Evolutionary conservation across 129 eudicot genomes (phyloP), one percentile per base, ranked within the genome.

Genomic region (Lactuca sativa): DNA sequence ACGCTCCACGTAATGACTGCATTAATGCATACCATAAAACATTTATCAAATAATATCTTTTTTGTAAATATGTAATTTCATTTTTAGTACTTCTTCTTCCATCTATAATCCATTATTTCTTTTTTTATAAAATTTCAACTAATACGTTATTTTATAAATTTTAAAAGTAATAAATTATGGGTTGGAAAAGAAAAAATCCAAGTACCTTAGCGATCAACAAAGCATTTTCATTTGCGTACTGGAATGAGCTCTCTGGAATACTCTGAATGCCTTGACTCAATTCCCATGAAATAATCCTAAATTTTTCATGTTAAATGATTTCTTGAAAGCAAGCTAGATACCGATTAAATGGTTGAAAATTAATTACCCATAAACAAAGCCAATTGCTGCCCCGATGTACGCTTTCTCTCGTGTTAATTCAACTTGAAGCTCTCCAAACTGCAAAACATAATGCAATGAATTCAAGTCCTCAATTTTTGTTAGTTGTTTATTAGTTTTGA

Each of bases 401-500:
- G 98, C 95, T 76, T 86, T 86, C 59, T 83, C 81, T 67, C 86
- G 83, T 18, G 98, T 86, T 72, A 92, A 67, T 77, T 83, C 96
- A 40, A 92, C 92, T 67, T 92, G 98, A 69, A 92, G 95, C 61
- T 83, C 90, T 69, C 98, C 98, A 75, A 89, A 92, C 98, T 92
- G 86, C 77, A 78, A 11, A 59, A 33, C 11, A 17, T 36, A 7
- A 74, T 47, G 52, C 59, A 70, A 15, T 40, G 3, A 21, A 13
- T 9, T 10, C 6, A n/a, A 38, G 25, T 32, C 48, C 59, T 37
- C 18, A 12, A 36, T 25, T 52, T 71, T 25, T 31, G 12, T 55
- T 40, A 21, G 40, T 15, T 8, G 57, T n/a, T 58, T 15, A 33
- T 13, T 55, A 3, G 9, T 5, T 34, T 49, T 69, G 21, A 25